A percentile compares a stretch with the other conserved stretches of the same genome.
Evolutionary conservation across 345 rosid genomes (phyloP).

Genomic region (Hibiscus syriacus): DNA sequence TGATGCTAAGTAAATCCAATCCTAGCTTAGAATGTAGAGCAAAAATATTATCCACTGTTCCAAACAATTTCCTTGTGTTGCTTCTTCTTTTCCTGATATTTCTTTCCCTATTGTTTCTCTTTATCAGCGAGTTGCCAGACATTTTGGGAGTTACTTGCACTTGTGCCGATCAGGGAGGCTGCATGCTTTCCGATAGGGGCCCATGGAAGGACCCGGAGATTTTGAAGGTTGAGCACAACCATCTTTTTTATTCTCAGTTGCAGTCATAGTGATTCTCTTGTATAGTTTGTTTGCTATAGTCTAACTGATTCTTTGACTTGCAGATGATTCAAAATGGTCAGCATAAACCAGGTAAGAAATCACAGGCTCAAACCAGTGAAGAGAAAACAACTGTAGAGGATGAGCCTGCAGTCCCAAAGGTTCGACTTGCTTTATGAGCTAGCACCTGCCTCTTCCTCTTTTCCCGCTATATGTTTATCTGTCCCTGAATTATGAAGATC

Average conservation of each 20-base stretch:
- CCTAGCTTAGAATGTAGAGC: not conserved
- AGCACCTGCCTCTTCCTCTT: not conserved
- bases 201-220: conserved; percentile 80
- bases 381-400: conserved; percentile 52
- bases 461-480: not conserved
- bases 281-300: not conserved
- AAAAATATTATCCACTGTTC: not conserved
- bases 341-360: conserved; percentile 49
- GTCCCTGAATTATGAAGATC: not conserved
- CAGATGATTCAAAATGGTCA: conserved; percentile 72
- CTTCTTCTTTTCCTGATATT: not conserved
- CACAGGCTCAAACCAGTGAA: conserved; percentile 18
- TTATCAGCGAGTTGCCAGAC: conserved; percentile 72
- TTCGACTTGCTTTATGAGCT: conserved; percentile 9
- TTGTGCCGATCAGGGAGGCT: conserved; percentile 79
- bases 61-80: conserved; percentile 7
- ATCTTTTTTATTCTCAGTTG: not conserved
- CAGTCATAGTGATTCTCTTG: not conserved
- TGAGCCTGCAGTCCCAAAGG: conserved; percentile 34
- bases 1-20: conserved; percentile 51
- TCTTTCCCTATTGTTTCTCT: conserved; percentile 5
- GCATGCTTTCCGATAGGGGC: conserved; percentile 91
- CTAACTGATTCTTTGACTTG: conserved; percentile 13
- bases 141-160: conserved; percentile 90
- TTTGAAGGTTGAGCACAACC: conserved; percentile 42